Evolutionary conservation across 352 stramenopile species (phyloP).

Genomic region (Phytopythium chamaehyphon): DNA sequence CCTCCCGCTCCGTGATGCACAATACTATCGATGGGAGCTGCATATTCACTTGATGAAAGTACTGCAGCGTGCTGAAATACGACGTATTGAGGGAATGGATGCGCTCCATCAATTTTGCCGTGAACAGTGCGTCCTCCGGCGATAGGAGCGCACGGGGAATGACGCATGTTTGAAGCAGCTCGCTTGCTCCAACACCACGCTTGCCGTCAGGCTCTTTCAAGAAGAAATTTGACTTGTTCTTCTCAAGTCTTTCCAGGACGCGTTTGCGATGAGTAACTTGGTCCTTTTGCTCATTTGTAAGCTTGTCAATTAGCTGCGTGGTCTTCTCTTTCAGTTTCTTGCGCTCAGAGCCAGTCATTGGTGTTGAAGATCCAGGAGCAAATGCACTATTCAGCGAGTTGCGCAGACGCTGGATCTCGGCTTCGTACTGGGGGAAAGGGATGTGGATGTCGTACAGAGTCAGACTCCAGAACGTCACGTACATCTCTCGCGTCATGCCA

Average conservation of each 20-base stretch:
- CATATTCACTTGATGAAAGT: conserved; percentile 75
- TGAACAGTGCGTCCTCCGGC: conserved; percentile 81
- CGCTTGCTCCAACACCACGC: conserved; percentile 45
- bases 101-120: conserved; percentile 82
- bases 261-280: conserved; percentile 81
- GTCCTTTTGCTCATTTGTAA: conserved; percentile 83
- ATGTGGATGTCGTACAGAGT: conserved; percentile 87
- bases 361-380: conserved; percentile 13
- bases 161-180: conserved; percentile 80
- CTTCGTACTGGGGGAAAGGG: conserved; percentile 82
- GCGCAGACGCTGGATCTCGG: conserved; percentile 70
- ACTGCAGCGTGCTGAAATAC: conserved; percentile 73
- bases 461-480: conserved; percentile 83
- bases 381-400: conserved; percentile 37
- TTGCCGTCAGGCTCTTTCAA: conserved; percentile 25
- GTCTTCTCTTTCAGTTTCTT: conserved; percentile 84
- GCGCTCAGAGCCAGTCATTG: conserved; percentile 41
- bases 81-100: conserved; percentile 73
- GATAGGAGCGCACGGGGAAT: conserved; percentile 73
- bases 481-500: conserved; percentile 73
- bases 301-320: conserved; percentile 72
- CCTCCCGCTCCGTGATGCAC: conserved; percentile 81
- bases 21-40: conserved; percentile 77
- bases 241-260: conserved; percentile 75
- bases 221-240: conserved; percentile 71